These are phyloP conservation scores for Phytophthora melonis DNA, from an alignment of 352 stramenopile genomes.

Conservation along the genomic window DNA sequence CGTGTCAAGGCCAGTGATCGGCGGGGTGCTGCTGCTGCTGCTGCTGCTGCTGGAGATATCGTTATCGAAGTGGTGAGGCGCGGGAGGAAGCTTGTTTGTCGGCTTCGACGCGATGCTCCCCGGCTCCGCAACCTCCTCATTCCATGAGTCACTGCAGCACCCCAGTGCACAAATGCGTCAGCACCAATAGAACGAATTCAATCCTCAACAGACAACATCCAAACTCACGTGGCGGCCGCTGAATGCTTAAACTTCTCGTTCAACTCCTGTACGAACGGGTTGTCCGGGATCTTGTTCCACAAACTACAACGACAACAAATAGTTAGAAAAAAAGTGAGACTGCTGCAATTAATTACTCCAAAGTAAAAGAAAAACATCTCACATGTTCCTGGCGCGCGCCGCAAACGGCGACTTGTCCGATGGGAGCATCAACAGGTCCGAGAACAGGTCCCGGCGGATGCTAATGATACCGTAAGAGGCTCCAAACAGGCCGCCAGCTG, in stretches of 20 bases:
- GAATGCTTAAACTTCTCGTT: constrained; percentile 61
- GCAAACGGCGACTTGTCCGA: constrained; percentile 77
- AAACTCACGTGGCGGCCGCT: constrained; percentile 51
- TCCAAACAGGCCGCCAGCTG: constrained; percentile 65
- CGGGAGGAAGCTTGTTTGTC: constrained; percentile 10
- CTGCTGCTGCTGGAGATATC: constrained; percentile 29
- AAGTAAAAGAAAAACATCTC: constrained; percentile 12
- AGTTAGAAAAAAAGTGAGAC: neutral
- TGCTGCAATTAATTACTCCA: neutral
- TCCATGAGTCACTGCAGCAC: constrained; percentile 60
- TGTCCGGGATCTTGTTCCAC: constrained; percentile 52
- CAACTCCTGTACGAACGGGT: constrained; percentile 63
- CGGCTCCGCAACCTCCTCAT: constrained; percentile 21
- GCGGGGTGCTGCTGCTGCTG: no score
- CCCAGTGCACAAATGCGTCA: neutral
- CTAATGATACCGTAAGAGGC: constrained; percentile 76
- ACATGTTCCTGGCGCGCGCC: constrained; percentile 57
- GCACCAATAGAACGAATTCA: neutral
- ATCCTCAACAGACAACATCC: no score
- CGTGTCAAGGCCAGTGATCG: constrained; percentile 41
- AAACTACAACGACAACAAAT: constrained; percentile 42
- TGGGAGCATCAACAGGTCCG: constrained; percentile 73
- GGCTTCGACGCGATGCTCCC: constrained; percentile 22
- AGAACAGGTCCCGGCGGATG: constrained; percentile 73
- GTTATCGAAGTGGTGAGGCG: constrained; percentile 22